Evolutionary conservation across 768 basidiomycete genomes (phyloP), one percentile per base, ranked within the genome.

Genomic region (Leccinum incarnatum): DNA sequence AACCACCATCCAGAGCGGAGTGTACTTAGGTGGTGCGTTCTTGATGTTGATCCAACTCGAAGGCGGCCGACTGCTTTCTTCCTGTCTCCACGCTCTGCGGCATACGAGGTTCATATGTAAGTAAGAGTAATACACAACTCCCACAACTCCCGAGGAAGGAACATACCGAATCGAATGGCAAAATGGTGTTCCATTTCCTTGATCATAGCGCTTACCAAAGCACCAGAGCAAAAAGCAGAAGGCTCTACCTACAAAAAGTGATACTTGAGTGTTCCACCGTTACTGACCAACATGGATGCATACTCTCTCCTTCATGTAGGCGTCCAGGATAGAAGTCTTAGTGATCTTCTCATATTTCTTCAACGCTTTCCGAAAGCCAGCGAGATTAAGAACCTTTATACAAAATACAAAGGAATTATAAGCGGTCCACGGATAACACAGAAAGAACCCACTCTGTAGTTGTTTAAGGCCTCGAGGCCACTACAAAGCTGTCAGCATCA

Each of bases 301-400:
- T 67, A 89, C 91, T 74, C 86, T 88, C 69, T 95, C 91, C 37
- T 79, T 75, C 79, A 89, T 94, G 69, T 95, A 98, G 42, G 87
- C 80, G 25, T 86, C 79, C 69, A 90, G 84, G 21, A 84, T 86
- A 12, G 82, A 79, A 34, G 91, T 87, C 71, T 81, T 85, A 14
- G 93, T 88, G 4, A 81, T 74, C 69, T 92, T 95, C 67, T 89
- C 89, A 61, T 91, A 94, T 70, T 93, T 94, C 74, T 89, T 93
- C 57, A 94, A 69, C 0, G 86, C 87, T 69, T 94, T 94, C 27
- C 90, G 80, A 70, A 97, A 94, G 1, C 96, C 97, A 1, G 92
- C 91, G 10, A 94, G 72, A 71, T 99, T 98, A 42, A 98, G 74
- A 48, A 89, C 84, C 88, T 93, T 62, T 25, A 15, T 21, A 51